Evolutionary conservation across 2,329 filamentous ascomycete genomes (phyloP).

Genomic region (Chaetomiaceae sp.): DNA sequence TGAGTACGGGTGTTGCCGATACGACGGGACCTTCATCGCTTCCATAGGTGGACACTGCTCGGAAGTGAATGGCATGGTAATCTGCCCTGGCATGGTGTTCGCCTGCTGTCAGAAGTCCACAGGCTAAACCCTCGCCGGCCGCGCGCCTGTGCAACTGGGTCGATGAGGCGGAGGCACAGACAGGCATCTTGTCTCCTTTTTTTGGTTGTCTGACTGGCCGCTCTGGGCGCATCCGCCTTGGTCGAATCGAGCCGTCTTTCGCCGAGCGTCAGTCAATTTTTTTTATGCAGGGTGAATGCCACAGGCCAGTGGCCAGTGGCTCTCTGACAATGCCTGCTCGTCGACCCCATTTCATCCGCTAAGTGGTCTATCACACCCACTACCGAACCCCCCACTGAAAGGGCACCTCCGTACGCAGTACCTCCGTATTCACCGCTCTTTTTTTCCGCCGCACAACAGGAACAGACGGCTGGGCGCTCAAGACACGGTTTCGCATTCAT

Average conservation of each 20-base stretch:
- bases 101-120: conserved; percentile 5
- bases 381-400: not conserved
- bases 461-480: conserved; percentile 6
- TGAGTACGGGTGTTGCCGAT: not conserved
- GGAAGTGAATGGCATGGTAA: not conserved
- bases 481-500: conserved; percentile 12
- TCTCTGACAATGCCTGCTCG: not conserved
- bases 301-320: not conserved
- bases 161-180: not conserved
- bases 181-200: not conserved
- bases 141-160: conserved; percentile 2
- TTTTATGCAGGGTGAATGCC: conserved; percentile 3
- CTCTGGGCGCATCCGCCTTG: not conserved
- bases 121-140: conserved; percentile 7
- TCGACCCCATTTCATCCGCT: conserved; percentile 6
- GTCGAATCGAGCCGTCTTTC: not conserved
- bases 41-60: not conserved
- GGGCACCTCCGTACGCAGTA: no score
- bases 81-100: conserved; percentile 2
- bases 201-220: not conserved
- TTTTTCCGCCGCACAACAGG: conserved; percentile 15
- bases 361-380: conserved; percentile 12
- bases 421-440: conserved; percentile 24
- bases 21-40: not conserved
- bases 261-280: conserved; percentile 8